Base-by-base conservation (phyloP, 345 rosid genomes). In the Citropsis articulata region DNA sequence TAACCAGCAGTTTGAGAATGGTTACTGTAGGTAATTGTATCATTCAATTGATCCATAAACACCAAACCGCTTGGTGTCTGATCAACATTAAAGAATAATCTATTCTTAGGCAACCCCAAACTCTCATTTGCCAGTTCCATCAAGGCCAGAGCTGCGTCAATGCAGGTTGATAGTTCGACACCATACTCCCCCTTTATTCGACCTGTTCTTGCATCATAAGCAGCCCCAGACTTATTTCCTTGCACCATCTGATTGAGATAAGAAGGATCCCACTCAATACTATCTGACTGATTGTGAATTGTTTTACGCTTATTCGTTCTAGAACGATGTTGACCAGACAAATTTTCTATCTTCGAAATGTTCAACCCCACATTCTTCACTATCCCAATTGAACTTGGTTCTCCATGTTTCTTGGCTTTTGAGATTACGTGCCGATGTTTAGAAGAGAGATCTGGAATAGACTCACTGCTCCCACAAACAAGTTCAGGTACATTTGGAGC, bases 291-390 rank as follows among this genome's bases (percentile, higher is more conserved):
- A 71, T 42, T 66, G 8, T 64, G 61, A 16, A 62, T 45, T 12
- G 24, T 65, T 75, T 82, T 69, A 31, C 56, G 68, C 75, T 78
- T 76, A 14, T 77, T 73, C n/a, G 48, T 36, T 59, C n/a, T 50
- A 21, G 12, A 45, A 31, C 10, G 53, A 70, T 16, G 31, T 70
- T n/a, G 45, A 42, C 31, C 31, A 7, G 40, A 35, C 73, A 61
- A 62, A 28, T 73, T 74, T 10, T 48, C 42, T 28, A 75, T 38
- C 12, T 76, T 21, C 10, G 78, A 66, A 33, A 64, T 48, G 65
- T 78, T 79, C 14, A 73, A 42, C 62, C 82, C 82, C 10, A 72
- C 67, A 63, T 79, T 75, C 82, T 81, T 87, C 50, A 81, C 36
- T 64, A 69, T 79, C 45, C 79, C 76, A 71, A 57, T 71, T 45